Conservation (phyloP, 768 basidiomycete genomes). For the Leccinum imitatum region DNA sequence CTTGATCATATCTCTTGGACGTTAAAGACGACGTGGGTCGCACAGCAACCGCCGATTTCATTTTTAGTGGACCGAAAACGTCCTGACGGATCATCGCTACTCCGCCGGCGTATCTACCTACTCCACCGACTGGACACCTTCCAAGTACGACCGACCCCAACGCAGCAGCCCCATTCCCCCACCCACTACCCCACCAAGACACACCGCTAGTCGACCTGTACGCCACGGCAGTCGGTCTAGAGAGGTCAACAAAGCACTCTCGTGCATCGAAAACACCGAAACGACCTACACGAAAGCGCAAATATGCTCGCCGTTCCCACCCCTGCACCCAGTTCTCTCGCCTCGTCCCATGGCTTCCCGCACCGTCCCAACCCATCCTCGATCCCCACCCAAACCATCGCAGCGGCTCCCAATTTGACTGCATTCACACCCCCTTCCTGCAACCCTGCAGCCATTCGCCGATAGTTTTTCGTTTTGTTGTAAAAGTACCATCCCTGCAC, state of each 20-base stretch:
- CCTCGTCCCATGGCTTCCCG: conserved; percentile 38
- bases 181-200: conserved; percentile 61
- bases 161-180: conserved; percentile 48
- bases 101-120: conserved; percentile 7
- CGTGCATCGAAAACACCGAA: neutral
- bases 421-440: conserved; percentile 64
- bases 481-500: conserved; percentile 94
- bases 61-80: conserved; percentile 7
- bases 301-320: conserved; percentile 62
- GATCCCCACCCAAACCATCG: conserved; percentile 46
- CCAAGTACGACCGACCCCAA: conserved; percentile 36
- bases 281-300: conserved; percentile 50
- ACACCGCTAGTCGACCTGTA: conserved; percentile 44
- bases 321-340: conserved; percentile 62
- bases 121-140: conserved; percentile 16
- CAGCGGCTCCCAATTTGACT: conserved; percentile 46
- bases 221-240: conserved; percentile 61
- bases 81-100: conserved; percentile 11
- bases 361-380: conserved; percentile 44
- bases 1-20: conserved; percentile 55
- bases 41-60: conserved; percentile 6
- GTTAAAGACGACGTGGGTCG: conserved; percentile 12
- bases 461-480: conserved; percentile 95
- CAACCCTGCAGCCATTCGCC: conserved; percentile 70
- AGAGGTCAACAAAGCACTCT: neutral